Evolutionary conservation across 1,284 basidiomycete species (phyloP), one percentile per base, ranked within the genome.

Genomic region (Cryptococcus sp.): DNA sequence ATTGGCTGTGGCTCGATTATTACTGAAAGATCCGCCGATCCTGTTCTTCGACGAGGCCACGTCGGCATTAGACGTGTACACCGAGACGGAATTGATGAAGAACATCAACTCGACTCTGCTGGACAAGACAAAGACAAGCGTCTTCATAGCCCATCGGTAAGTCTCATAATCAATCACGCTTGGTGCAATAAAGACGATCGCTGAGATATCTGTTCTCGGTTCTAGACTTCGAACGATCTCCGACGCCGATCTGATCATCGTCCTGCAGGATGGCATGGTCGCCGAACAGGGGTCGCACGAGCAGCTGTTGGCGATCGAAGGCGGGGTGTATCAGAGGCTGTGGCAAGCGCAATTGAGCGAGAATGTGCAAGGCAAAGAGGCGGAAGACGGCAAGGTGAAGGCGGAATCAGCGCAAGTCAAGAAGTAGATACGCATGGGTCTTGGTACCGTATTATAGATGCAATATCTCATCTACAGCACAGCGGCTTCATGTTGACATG

Each of bases 21-120:
- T 99, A 68, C 80, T 99, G 50, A 98, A 98, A 80, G 89, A 99
- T 75, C 92, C 95, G 0, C 87, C 88, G 3, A 96, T 98, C 70
- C 74, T 98, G 70, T 97, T 99, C 81, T 98, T 99, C 71, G 95
- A 99, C 73, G 95, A 99, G 80, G 95, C 96, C 87, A 99, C 96
- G 0, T 96, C 93, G 0, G 93, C 95, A 0, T 79, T 99, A 59
- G 96, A 99, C 73, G 90, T 90, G 3, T 90, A 92, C 67, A 98
- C 95, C 0, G 95, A 98, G 77, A 85, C 88, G 0, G 94, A 96
- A 74, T 81, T 99, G 52, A 98, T 98, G 93, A 85, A 86, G 66
- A 97, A 96, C 72, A 91, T 99, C 77, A 90, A 98, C 71, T 81
- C 80, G 17, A 87, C 86, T 0, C 81, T 99, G 22, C 79, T 90